phyloP scores from a whole-genome alignment of 495 filamentous ascomycete species.

The Neurospora tetrasperma region DNA sequence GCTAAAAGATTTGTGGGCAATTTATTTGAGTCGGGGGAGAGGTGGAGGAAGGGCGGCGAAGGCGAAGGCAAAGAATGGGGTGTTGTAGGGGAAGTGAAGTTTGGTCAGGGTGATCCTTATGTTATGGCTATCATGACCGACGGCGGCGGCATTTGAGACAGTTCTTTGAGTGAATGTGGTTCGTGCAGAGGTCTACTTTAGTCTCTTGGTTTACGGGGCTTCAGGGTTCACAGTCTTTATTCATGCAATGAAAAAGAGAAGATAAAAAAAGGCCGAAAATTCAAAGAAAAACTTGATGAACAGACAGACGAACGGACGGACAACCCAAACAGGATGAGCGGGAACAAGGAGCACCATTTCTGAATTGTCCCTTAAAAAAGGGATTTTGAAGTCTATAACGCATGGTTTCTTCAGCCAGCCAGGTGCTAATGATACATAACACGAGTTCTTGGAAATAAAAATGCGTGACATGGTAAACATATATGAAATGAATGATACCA shows the following conservation, averaged over 20 bases:
- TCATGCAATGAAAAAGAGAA: background rate
- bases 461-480: background rate
- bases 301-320: too few species aligned
- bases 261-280: too few species aligned
- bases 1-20: conserved; percentile 32
- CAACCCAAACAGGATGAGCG: background rate
- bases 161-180: too few species aligned
- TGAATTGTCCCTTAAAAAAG: background rate
- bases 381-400: background rate
- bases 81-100: background rate
- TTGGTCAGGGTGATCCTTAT: too few species aligned
- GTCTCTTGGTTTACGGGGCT: too few species aligned
- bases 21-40: conserved; percentile 3
- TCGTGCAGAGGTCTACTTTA: too few species aligned
- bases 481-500: background rate
- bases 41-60: background rate
- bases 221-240: background rate
- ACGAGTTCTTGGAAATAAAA: background rate
- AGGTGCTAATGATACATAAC: background rate
- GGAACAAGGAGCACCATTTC: background rate
- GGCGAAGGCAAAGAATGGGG: background rate
- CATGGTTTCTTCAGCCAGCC: background rate
- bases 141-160: too few species aligned
- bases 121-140: too few species aligned
- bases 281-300: background rate